Conservation (phyloP, 1,139 yeast species). For the Blastobotrys ciferrii region DNA sequence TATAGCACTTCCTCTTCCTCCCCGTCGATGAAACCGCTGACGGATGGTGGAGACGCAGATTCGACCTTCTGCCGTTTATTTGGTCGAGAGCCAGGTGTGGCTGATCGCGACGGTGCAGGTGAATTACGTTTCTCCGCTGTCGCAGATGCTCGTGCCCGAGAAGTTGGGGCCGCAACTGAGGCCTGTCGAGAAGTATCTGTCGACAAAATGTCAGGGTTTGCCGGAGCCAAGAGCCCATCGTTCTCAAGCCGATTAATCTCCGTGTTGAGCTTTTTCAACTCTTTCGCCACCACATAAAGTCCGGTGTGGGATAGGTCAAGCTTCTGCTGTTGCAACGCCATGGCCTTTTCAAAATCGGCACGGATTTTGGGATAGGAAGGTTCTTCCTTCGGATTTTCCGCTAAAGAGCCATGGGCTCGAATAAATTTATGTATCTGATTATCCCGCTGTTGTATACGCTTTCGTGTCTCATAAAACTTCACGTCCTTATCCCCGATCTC, state of each 20-base stretch:
- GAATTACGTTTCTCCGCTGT: conserved; percentile 17
- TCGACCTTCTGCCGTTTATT: conserved; percentile 27
- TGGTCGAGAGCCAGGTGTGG: conserved; percentile 25
- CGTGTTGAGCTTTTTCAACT: conserved; percentile 65
- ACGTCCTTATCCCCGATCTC: conserved; percentile 74
- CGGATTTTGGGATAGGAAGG: conserved; percentile 64
- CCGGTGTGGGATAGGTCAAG: conserved; percentile 80
- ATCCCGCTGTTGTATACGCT: conserved; percentile 70
- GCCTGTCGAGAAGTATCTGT: conserved; percentile 18
- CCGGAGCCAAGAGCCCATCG: conserved; percentile 69
- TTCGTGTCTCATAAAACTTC: conserved; percentile 63
- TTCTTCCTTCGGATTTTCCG: conserved; percentile 80
- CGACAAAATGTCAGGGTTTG: conserved; percentile 6
- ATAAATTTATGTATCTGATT: conserved; percentile 78
- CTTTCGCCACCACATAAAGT: conserved; percentile 69
- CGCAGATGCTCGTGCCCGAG: background rate
- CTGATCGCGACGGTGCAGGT: conserved; percentile 21
- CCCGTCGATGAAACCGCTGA: conserved; percentile 6
- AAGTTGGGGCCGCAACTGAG: conserved; percentile 11
- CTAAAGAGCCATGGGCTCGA: conserved; percentile 76
- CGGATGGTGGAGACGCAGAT: conserved; percentile 7
- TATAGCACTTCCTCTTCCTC: conserved; percentile 68
- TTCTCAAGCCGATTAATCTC: conserved; percentile 74
- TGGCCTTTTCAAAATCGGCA: conserved; percentile 62
- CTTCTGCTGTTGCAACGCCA: conserved; percentile 71